phyloP scores from a whole-genome alignment of 371 early-diverging fungal genomes.

The Apophysomyces variabilis region DNA sequence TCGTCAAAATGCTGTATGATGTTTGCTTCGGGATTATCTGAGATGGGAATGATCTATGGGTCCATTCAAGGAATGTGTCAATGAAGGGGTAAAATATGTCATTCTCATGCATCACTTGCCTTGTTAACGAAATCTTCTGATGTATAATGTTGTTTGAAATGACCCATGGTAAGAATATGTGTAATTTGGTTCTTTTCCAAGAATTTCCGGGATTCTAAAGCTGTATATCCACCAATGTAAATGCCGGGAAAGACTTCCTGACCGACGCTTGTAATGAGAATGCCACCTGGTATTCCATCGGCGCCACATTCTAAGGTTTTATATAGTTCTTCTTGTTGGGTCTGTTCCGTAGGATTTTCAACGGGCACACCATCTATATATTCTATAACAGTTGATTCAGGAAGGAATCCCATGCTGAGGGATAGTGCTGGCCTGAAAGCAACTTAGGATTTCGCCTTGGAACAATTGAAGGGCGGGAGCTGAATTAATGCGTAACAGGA shows the following conservation, averaged over 20 bases:
- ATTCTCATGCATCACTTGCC: slow-evolving; percentile 29
- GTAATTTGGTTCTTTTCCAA: slow-evolving; percentile 59
- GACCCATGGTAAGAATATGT: slow-evolving; percentile 59
- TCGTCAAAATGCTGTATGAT: slow-evolving; percentile 71
- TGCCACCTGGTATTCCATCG: slow-evolving; percentile 53
- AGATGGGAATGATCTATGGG: slow-evolving; percentile 51
- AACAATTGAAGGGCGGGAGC: not conserved
- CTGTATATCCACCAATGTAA: slow-evolving; percentile 55
- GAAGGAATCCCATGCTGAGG: not conserved
- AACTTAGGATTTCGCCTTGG: too few relatives aligned
- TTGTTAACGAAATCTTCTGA: slow-evolving; percentile 56
- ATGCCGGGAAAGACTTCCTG: slow-evolving; percentile 42
- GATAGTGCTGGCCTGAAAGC: too few relatives aligned
- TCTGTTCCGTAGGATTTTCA: not conserved
- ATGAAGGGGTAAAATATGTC: not conserved
- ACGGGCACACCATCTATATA: not conserved
- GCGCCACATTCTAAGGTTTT: slow-evolving; percentile 42
- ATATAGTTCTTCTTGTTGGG: slow-evolving; percentile 23
- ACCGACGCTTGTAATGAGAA: slow-evolving; percentile 48
- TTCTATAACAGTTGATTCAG: not conserved
- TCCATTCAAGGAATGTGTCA: not conserved
- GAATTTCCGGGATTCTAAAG: slow-evolving; percentile 36
- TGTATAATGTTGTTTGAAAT: slow-evolving; percentile 42
- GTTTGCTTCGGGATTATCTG: slow-evolving; percentile 72
- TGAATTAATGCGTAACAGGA: not conserved